phyloP scores from a whole-genome alignment of 1,284 basidiomycete genomes.

The Pterulicium gracile region DNA sequence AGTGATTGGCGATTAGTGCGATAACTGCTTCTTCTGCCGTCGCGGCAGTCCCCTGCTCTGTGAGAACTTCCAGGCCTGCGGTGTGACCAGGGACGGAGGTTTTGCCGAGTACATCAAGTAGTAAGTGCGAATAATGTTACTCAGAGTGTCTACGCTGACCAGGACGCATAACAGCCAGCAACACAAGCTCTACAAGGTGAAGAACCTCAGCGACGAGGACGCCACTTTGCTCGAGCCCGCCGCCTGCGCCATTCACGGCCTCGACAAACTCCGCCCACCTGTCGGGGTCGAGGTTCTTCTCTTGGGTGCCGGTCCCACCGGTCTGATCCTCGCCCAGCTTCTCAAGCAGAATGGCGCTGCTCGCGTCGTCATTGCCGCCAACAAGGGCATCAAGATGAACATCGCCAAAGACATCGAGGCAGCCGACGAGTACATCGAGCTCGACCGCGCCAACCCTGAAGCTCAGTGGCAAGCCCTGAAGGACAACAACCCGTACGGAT shows the following conservation, averaged over 20 bases:
- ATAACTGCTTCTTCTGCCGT: conserved; percentile 41
- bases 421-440: conserved; percentile 74
- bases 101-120: conserved; percentile 51
- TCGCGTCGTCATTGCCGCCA: conserved; percentile 69
- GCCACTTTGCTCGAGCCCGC: conserved; percentile 51
- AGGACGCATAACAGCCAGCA: conserved; percentile 20
- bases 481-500: conserved; percentile 73
- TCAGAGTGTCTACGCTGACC: conserved; percentile 3
- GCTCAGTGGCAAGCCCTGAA: conserved; percentile 72
- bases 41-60: conserved; percentile 43
- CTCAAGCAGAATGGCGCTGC: conserved; percentile 76
- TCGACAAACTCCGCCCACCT: conserved; percentile 71
- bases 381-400: conserved; percentile 80
- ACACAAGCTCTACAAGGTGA: conserved; percentile 51
- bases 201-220: conserved; percentile 50
- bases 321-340: conserved; percentile 78
- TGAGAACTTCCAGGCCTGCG: conserved; percentile 43
- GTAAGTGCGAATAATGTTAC: conserved; percentile 14
- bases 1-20: conserved; percentile 38
- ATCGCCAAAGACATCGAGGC: conserved; percentile 68
- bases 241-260: conserved; percentile 80
- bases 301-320: conserved; percentile 71
- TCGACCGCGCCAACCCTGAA: conserved; percentile 68
- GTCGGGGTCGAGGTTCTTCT: conserved; percentile 74
- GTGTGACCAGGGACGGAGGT: conserved; percentile 43